These are phyloP conservation scores for Lasiodiplodia theobromae DNA, from an alignment of 2,329 filamentous ascomycete species.

Conservation along the genomic window DNA sequence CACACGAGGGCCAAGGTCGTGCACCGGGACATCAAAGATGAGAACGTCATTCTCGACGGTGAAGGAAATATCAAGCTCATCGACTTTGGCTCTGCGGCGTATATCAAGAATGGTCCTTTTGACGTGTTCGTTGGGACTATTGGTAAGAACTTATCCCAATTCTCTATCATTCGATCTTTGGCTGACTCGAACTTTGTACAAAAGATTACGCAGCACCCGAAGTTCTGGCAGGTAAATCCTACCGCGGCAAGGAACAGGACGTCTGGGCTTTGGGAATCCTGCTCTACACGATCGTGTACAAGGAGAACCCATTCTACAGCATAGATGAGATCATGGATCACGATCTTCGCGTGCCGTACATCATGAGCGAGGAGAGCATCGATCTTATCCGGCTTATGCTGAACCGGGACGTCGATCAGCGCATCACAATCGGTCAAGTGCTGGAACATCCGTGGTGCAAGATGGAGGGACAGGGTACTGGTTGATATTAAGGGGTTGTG, in stretches of 20 bases:
- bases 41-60: constrained; percentile 95
- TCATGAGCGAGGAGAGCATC: constrained; percentile 89
- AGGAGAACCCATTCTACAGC: constrained; percentile 98
- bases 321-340: constrained; percentile 99
- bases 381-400: constrained; percentile 92
- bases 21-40: constrained; percentile 98
- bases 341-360: constrained; percentile 87
- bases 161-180: background rate
- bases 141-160: constrained; percentile 64
- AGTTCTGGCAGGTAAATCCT: constrained; percentile 89
- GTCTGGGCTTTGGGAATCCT: constrained; percentile 98
- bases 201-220: constrained; percentile 98
- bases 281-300: constrained; percentile 98
- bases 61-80: constrained; percentile 97
- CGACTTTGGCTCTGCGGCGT: constrained; percentile 96
- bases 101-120: constrained; percentile 98
- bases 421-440: constrained; percentile 87
- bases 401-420: constrained; percentile 81
- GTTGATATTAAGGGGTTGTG: background rate
- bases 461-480: constrained; percentile 17
- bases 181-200: background rate
- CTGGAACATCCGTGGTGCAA: constrained; percentile 85
- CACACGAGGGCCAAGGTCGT: constrained; percentile 92
- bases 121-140: constrained; percentile 99
- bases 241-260: constrained; percentile 95